Evolutionary conservation across 768 basidiomycete genomes (phyloP), one percentile per base, ranked within the genome.

Genomic region (Lentinula detonsa): DNA sequence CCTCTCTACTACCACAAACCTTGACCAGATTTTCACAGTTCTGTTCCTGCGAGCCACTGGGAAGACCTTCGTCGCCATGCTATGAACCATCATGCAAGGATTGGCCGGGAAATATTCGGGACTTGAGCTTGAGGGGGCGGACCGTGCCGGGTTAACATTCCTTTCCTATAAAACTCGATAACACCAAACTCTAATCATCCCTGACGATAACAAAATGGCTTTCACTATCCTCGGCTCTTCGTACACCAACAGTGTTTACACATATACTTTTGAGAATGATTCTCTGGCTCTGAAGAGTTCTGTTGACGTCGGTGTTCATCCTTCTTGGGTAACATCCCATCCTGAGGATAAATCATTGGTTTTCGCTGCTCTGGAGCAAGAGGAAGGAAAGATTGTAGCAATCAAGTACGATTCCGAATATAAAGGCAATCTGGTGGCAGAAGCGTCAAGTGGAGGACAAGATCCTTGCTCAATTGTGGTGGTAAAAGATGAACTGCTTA

Each of bases 301-400:
- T 15, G 66, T 83, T 55, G 68, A 70, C 8, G 82, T 85, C 39
- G 87, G 88, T 31, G 72, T 78, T 64, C 83, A 84, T 66, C 88
- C 91, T 0, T 91, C 90, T 5, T 94, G 92, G 92, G 78, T 95
- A 63, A 81, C 85, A 10, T 73, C 75, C 6, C 81, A 88, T 67
- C 85, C 86, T 0, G 71, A 68, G 0, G 81, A 87, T 62, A 75
- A 73, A 48, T 81, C 83, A 3, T 65, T 92, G 31, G 75, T 91
- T 35, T 87, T 86, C 66, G 75, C 90, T 10, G 85, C 80, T 0
- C 75, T 92, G 18, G 87, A 92, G 65, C 82, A 87, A 62, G 64
- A 77, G 0, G 81, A 88, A n/a, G 91, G 93, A 13, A 77, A 78
- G 69, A 77, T 87, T 28, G 68, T 85, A 6, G 85, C 81, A 13